A percentile compares a stretch with the other conserved stretches of the same genome.
These are phyloP conservation scores for Zygoascus biomembranicola DNA, from an alignment of 805 yeast genomes.

Conservation along the genomic window DNA sequence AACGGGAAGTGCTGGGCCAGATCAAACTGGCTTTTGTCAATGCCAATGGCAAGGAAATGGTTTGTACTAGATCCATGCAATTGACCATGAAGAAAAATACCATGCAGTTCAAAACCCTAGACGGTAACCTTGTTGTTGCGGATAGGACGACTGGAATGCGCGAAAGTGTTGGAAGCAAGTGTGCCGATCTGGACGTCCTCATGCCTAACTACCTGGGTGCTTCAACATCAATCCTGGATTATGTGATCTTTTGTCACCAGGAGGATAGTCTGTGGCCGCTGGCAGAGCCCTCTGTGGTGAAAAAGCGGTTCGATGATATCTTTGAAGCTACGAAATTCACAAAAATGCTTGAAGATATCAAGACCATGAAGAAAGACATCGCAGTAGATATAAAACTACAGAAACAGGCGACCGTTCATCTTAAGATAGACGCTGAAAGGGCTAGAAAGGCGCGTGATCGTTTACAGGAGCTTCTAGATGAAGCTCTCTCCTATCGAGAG, in stretches of 20 bases:
- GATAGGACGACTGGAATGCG: conserved; percentile 44
- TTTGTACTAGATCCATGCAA: conserved; percentile 79
- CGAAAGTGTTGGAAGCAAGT: conserved; percentile 68
- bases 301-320: conserved; percentile 91
- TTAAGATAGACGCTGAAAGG: conserved; percentile 63
- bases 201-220: conserved; percentile 84
- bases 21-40: conserved; percentile 79
- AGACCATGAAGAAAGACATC: conserved; percentile 69
- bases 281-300: conserved; percentile 72
- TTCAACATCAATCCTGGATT: conserved; percentile 76
- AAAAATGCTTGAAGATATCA: conserved; percentile 76
- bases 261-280: conserved; percentile 97
- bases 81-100: conserved; percentile 53
- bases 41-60: conserved; percentile 68
- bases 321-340: conserved; percentile 93
- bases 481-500: conserved; percentile 37
- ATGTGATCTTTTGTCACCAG: conserved; percentile 94
- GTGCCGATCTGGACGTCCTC: conserved; percentile 73
- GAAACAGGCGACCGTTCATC: conserved; percentile 70
- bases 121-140: conserved; percentile 72
- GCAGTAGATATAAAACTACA: conserved; percentile 64
- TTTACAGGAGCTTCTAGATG: conserved; percentile 35
- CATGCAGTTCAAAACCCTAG: conserved; percentile 80
- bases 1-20: conserved; percentile 77
- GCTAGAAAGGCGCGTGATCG: conserved; percentile 51